A percentile compares a stretch with the other conserved stretches of the same genome.
phyloP scores from a whole-genome alignment of 1,284 basidiomycete species.

The Ganoderma lucidum region DNA sequence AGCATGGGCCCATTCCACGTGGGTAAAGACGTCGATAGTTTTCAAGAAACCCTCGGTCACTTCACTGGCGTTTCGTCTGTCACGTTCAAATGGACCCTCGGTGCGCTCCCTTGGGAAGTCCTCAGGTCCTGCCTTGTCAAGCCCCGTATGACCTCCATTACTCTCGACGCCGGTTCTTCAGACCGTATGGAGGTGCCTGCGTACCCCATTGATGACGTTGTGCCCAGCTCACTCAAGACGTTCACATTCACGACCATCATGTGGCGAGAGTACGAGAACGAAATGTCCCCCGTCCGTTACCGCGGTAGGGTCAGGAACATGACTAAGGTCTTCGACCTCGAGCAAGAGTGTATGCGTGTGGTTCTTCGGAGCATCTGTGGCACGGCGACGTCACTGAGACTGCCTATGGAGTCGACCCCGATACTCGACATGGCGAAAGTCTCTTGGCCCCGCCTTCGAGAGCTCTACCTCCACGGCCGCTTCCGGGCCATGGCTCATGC shows the following conservation, averaged over 20 bases:
- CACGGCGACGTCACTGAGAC: neutral
- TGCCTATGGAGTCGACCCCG: neutral
- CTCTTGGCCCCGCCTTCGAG: neutral
- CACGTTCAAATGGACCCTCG: no score
- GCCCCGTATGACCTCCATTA: no score
- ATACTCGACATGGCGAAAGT: neutral
- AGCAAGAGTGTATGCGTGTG: neutral
- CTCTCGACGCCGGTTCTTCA: no score
- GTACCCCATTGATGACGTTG: neutral
- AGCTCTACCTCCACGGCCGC: neutral
- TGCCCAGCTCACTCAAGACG: neutral
- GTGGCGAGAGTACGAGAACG: neutral
- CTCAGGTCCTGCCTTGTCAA: no score
- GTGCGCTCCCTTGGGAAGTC: no score
- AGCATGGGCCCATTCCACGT: no score
- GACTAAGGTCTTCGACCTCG: neutral
- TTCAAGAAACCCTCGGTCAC: no score
- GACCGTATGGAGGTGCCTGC: neutral
- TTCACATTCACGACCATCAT: neutral
- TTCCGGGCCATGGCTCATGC: neutral
- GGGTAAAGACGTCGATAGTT: no score
- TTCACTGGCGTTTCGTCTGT: no score
- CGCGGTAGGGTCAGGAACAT: neutral
- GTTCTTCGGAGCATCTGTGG: neutral
- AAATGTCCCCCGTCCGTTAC: neutral